phyloP scores from a whole-genome alignment of 1,139 yeast species.

The Meyerozyma guilliermondii region DNA sequence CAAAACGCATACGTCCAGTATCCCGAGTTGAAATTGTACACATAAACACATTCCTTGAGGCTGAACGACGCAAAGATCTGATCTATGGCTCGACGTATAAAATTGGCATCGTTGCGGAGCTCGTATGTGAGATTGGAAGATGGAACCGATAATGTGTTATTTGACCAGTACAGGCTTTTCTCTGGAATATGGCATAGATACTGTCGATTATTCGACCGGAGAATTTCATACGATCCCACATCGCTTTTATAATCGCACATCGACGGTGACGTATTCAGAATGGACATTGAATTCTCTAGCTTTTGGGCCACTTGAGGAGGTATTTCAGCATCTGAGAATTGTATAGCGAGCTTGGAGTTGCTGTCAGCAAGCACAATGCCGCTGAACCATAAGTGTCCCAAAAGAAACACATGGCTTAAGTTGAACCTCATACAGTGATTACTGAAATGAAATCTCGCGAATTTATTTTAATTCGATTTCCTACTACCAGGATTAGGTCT shows the following conservation, averaged over 20 bases:
- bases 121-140: neutral
- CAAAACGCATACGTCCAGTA: slow-evolving; percentile 68
- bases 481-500: too few species aligned
- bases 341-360: neutral
- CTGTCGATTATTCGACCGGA: neutral
- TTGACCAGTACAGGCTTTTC: neutral
- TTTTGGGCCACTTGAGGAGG: neutral
- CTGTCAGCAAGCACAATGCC: neutral
- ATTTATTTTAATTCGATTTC: neutral
- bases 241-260: neutral
- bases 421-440: neutral
- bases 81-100: slow-evolving; percentile 17
- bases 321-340: neutral
- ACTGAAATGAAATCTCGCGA: neutral
- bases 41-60: slow-evolving; percentile 25
- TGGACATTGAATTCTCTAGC: neutral
- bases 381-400: neutral
- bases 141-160: neutral
- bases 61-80: slow-evolving; percentile 19
- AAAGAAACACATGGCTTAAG: neutral
- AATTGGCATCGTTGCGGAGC: slow-evolving; percentile 12
- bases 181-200: neutral
- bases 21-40: slow-evolving; percentile 33
- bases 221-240: neutral
- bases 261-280: neutral